These are phyloP conservation scores for Immersiporthe knoxdaviesiana DNA, from an alignment of 2,329 filamentous ascomycete genomes.

Conservation along the genomic window DNA sequence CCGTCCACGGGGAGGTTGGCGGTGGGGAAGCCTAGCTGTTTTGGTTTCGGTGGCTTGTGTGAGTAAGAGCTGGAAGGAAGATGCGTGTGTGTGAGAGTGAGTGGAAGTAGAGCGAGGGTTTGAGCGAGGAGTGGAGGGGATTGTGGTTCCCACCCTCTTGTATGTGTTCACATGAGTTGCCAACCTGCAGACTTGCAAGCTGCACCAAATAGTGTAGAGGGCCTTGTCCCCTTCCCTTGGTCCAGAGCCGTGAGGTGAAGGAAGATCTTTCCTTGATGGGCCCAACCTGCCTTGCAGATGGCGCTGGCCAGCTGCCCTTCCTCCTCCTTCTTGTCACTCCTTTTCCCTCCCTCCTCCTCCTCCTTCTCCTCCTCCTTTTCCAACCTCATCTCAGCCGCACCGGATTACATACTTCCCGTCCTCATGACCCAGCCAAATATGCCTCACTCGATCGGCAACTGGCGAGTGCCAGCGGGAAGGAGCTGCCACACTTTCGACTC, in stretches of 20 bases:
- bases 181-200: slow-evolving; percentile 6
- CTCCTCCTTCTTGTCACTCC: too few relatives aligned
- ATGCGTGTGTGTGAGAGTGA: slow-evolving; percentile 1
- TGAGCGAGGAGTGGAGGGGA: slow-evolving; percentile 18
- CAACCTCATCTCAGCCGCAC: slow-evolving; percentile 11
- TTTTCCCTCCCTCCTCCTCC: background rate
- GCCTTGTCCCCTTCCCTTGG: background rate
- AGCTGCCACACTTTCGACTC: background rate
- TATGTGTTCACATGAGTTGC: slow-evolving; percentile 11
- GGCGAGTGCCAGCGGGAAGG: slow-evolving; percentile 21
- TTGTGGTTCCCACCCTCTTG: background rate
- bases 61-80: slow-evolving; percentile 4
- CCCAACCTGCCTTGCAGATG: background rate
- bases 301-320: background rate
- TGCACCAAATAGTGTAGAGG: background rate
- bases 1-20: slow-evolving; percentile 87
- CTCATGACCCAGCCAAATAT: background rate
- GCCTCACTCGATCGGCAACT: slow-evolving; percentile 22
- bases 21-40: slow-evolving; percentile 91
- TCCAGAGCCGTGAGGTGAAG: background rate
- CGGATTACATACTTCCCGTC: background rate
- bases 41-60: background rate
- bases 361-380: background rate
- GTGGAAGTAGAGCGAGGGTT: slow-evolving; percentile 12
- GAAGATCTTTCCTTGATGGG: background rate